phyloP scores from a whole-genome alignment of 2,329 filamentous ascomycete genomes.

The Colletotrichum lentis region DNA sequence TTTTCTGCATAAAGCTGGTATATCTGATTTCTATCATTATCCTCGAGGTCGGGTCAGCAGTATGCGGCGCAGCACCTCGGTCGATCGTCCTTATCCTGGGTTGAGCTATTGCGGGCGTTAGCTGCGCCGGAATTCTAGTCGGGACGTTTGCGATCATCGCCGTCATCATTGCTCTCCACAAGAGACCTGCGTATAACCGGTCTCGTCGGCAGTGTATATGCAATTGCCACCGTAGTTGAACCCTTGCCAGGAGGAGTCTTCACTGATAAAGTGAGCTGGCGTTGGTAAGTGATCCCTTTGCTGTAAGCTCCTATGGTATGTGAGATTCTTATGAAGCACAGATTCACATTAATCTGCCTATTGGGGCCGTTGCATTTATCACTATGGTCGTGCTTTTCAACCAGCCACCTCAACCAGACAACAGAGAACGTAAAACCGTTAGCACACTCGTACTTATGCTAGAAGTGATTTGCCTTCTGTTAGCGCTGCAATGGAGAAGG shows the following conservation, averaged over 20 bases:
- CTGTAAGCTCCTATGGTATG: too few relatives aligned
- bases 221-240: conserved; percentile 45
- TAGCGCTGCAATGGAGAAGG: conserved; percentile 57
- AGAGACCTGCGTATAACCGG: conserved; percentile 50
- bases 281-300: conserved; percentile 41
- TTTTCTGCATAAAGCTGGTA: conserved; percentile 44
- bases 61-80: conserved; percentile 43
- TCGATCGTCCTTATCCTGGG: conserved; percentile 49
- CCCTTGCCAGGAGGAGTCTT: conserved; percentile 44
- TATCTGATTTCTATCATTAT: conserved; percentile 41
- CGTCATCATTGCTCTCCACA: conserved; percentile 46
- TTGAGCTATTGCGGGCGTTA: conserved; percentile 49
- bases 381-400: conserved; percentile 45
- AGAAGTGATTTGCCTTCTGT: conserved; percentile 50
- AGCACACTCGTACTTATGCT: conserved; percentile 40
- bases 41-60: conserved; percentile 42
- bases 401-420: neutral
- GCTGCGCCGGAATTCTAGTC: conserved; percentile 47
- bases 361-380: conserved; percentile 39
- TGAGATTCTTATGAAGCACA: neutral
- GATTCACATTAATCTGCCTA: conserved; percentile 45
- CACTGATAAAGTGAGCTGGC: conserved; percentile 44
- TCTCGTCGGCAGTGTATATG: conserved; percentile 49
- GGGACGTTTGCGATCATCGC: conserved; percentile 51
- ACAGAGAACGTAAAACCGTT: conserved; percentile 11